Percentiles rank a stretch among this genome's conserved stretches.
Conservation (phyloP, 139 green algal genomes). For the Chlamydomonas incerta region DNA sequence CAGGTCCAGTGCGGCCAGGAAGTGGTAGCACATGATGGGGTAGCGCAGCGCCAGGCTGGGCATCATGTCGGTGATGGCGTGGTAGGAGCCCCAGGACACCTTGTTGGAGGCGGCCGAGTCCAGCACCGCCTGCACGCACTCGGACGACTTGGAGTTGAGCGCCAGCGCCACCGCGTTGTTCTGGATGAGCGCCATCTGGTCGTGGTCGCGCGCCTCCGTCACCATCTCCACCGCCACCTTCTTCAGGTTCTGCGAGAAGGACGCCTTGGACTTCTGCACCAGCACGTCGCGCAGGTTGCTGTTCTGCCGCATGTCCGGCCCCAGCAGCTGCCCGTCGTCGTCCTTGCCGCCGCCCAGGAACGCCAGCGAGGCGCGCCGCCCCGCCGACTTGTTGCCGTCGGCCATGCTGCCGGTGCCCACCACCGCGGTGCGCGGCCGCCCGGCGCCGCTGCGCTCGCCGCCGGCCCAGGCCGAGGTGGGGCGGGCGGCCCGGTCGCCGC, state of each 20-base stretch:
- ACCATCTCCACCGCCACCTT: slow-evolving; percentile 62
- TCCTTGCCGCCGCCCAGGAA: background rate
- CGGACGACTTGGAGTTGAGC: slow-evolving; percentile 60
- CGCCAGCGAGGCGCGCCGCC: slow-evolving; percentile 17
- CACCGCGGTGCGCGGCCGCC: slow-evolving; percentile 6
- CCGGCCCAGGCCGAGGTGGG: background rate
- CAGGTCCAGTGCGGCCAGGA: slow-evolving; percentile 57
- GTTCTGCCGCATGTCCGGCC: slow-evolving; percentile 27
- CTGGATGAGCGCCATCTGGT: slow-evolving; percentile 59
- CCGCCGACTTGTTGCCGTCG: slow-evolving; percentile 27
- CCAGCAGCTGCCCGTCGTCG: slow-evolving; percentile 36
- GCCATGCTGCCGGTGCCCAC: background rate
- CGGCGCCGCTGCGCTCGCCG: background rate
- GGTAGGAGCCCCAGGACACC: slow-evolving; percentile 57
- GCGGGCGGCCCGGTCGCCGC: background rate
- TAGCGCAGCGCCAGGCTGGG: slow-evolving; percentile 59
- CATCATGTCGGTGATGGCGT: slow-evolving; percentile 68
- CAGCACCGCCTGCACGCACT: slow-evolving; percentile 57
- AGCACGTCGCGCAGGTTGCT: slow-evolving; percentile 35
- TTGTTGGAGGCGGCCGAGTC: slow-evolving; percentile 38
- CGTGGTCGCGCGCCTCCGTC: slow-evolving; percentile 51
- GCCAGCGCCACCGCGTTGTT: slow-evolving; percentile 64
- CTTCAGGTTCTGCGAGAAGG: slow-evolving; percentile 58
- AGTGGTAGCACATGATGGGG: slow-evolving; percentile 67
- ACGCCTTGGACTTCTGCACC: slow-evolving; percentile 41